These are phyloP conservation scores for Tripidium arundinaceum DNA, from an alignment of 202 grass and related monocot genomes.

Conservation along the genomic window DNA sequence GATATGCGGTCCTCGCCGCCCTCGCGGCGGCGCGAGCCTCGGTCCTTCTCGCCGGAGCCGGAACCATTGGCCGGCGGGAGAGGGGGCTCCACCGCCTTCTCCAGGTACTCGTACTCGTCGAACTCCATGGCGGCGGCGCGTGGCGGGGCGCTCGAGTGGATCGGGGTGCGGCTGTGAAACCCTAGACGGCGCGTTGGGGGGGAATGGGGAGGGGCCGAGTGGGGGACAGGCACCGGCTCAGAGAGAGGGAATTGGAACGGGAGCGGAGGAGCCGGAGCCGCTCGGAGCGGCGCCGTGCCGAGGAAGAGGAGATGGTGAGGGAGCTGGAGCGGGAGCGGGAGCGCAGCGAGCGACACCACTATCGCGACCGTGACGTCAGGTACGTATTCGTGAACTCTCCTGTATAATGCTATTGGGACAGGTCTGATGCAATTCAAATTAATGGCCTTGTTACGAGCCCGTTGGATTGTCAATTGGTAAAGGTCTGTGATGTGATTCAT, in stretches of 20 bases:
- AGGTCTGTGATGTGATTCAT: neutral
- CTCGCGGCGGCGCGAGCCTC: conserved; percentile 41
- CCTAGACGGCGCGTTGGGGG: conserved; percentile 28
- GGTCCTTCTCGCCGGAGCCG: conserved; percentile 69
- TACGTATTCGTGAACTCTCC: conserved; percentile 22
- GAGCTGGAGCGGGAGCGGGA: conserved; percentile 55
- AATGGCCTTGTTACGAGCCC: neutral
- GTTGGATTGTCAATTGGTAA: neutral
- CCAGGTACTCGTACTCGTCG: conserved; percentile 96
- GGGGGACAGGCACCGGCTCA: too few species aligned
- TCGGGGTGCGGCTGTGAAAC: conserved; percentile 9
- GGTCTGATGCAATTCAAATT: neutral
- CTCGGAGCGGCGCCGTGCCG: too few species aligned
- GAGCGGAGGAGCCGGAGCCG: too few species aligned
- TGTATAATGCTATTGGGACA: neutral
- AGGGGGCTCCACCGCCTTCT: conserved; percentile 80
- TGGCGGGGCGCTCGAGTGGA: neutral
- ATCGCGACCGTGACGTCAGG: conserved; percentile 67
- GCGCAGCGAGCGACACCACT: conserved; percentile 54
- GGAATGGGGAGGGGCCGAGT: too few species aligned
- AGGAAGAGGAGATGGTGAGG: conserved; percentile 58
- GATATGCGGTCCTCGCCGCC: conserved; percentile 56
- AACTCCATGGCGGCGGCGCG: conserved; percentile 63
- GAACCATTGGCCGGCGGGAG: conserved; percentile 41
- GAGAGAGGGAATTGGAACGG: too few species aligned